phyloP scores from a whole-genome alignment of 306 rosid genomes.

The Ormosia semicastrata region DNA sequence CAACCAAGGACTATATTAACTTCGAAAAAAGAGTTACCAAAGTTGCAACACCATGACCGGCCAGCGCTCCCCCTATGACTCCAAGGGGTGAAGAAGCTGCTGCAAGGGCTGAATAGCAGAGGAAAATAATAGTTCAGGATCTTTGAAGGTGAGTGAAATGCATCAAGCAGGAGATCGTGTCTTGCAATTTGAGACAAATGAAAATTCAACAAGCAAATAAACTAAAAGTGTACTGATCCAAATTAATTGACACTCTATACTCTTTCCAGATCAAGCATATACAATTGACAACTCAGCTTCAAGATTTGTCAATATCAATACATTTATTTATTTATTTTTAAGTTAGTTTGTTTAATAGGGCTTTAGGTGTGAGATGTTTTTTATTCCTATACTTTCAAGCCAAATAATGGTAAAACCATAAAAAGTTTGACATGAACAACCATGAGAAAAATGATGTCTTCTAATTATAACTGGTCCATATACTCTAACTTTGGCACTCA shows the following conservation, averaged over 20 bases:
- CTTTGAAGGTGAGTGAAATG: conserved; percentile 3
- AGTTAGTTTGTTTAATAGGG: background rate
- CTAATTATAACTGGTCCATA: background rate
- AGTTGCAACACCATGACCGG: conserved; percentile 93
- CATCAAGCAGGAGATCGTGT: background rate
- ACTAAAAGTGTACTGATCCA: background rate
- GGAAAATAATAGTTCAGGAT: conserved; percentile 13
- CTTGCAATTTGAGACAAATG: background rate
- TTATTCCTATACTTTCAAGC: background rate
- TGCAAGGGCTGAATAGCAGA: conserved; percentile 73
- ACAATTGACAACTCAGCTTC: conserved; percentile 2
- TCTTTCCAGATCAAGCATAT: conserved; percentile 3
- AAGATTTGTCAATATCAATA: conserved; percentile 8
- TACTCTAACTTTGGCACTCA: conserved; percentile 39
- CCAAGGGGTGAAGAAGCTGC: conserved; percentile 98
- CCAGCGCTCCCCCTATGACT: conserved; percentile 93
- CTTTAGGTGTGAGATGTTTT: background rate
- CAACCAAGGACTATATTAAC: background rate
- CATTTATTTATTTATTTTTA: background rate
- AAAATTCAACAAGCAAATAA: conserved; percentile 11
- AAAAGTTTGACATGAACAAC: background rate
- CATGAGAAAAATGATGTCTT: background rate
- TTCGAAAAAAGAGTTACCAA: conserved; percentile 50
- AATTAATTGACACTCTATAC: background rate
- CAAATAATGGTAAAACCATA: conserved; percentile 10